phyloP scores from a whole-genome alignment of 2,329 filamentous ascomycete genomes.

The Chaetomiaceae sp. region DNA sequence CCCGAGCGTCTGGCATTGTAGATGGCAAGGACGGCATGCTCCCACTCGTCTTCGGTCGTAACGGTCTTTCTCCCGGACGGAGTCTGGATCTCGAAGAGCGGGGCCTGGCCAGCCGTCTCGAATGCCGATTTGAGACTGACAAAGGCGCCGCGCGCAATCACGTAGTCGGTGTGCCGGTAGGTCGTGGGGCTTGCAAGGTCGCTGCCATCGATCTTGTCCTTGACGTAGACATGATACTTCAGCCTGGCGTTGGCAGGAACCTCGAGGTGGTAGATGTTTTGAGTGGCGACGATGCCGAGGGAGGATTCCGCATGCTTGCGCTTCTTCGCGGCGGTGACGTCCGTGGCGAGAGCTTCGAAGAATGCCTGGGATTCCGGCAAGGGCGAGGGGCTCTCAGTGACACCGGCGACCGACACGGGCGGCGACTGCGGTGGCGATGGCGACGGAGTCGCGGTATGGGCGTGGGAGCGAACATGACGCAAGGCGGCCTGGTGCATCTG shows the following conservation, averaged over 20 bases:
- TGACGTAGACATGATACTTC: constrained; percentile 21
- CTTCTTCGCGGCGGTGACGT: constrained; percentile 14
- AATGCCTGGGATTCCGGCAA: neutral
- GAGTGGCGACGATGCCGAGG: neutral
- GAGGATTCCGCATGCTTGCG: constrained; percentile 13
- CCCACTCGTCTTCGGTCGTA: constrained; percentile 18
- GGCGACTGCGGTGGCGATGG: neutral
- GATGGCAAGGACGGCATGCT: constrained; percentile 19
- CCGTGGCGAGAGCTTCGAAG: constrained; percentile 12
- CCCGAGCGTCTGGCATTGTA: constrained; percentile 17
- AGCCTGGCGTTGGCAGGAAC: constrained; percentile 22
- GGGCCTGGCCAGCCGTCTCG: constrained; percentile 14
- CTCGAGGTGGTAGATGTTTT: constrained; percentile 14
- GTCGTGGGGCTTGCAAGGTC: constrained; percentile 11
- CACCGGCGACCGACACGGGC: neutral
- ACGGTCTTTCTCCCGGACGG: constrained; percentile 10
- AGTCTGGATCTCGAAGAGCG: constrained; percentile 18
- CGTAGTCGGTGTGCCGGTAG: constrained; percentile 16
- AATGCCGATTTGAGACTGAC: constrained; percentile 16
- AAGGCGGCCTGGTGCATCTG: constrained; percentile 1
- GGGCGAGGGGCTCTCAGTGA: neutral
- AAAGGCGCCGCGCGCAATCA: constrained; percentile 17
- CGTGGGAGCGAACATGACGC: neutral
- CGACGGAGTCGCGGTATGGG: neutral
- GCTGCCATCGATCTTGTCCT: constrained; percentile 13